Conservation (phyloP, 805 yeast genomes). For the Isabelozyma heimii region DNA sequence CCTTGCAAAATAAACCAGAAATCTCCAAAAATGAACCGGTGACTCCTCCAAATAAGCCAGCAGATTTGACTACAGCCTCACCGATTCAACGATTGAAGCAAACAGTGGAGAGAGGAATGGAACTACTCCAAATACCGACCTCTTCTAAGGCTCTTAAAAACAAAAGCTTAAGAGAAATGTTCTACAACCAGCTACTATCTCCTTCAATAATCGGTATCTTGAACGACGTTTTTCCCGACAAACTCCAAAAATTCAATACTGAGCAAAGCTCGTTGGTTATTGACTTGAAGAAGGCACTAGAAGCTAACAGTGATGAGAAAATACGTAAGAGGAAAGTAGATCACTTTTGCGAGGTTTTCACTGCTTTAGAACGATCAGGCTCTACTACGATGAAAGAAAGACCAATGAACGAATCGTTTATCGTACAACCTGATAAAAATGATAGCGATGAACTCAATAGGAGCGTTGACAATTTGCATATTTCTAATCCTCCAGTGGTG, state of each 20-base stretch:
- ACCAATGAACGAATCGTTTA: conserved; percentile 4
- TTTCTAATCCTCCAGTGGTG: not conserved
- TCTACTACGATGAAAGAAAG: not conserved
- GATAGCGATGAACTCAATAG: conserved; percentile 3
- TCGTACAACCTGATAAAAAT: not conserved
- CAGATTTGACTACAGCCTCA: not conserved
- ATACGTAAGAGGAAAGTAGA: not conserved
- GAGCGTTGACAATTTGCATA: conserved; percentile 1
- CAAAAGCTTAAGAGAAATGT: not conserved
- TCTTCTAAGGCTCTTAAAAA: not conserved
- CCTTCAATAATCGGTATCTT: not conserved
- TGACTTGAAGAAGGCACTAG: conserved; percentile 1
- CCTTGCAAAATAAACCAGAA: not conserved
- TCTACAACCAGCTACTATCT: not conserved
- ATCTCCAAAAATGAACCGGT: not conserved
- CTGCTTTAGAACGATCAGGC: not conserved
- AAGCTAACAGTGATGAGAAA: not conserved
- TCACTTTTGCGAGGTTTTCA: not conserved
- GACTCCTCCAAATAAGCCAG: not conserved
- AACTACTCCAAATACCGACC: not conserved
- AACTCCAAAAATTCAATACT: not conserved
- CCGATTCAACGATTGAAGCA: not conserved
- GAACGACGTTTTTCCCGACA: not conserved
- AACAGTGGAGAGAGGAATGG: not conserved
- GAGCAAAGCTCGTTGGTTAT: not conserved